A percentile compares a stretch with the other conserved stretches of the same genome.
These are phyloP conservation scores for Colletotrichum chrysophilum DNA, from an alignment of 2,329 filamentous ascomycete genomes.

Conservation along the genomic window DNA sequence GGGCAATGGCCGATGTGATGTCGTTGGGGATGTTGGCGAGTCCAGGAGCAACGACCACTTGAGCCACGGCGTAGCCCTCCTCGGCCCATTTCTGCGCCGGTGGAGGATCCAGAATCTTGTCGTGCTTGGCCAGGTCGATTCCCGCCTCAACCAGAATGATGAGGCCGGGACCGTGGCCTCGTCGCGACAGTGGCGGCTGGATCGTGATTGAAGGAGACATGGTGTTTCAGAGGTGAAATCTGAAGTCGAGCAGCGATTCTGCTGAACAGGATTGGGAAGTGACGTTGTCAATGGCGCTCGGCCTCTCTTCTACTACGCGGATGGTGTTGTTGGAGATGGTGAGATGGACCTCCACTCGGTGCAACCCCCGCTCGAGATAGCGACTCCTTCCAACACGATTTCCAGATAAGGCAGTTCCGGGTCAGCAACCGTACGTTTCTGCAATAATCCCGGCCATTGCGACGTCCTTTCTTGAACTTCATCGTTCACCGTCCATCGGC, in stretches of 20 bases:
- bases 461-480: background rate
- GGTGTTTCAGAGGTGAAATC: background rate
- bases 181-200: constrained; percentile 32
- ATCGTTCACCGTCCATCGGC: background rate
- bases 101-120: constrained; percentile 32
- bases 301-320: background rate
- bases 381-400: background rate
- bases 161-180: constrained; percentile 37
- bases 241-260: background rate
- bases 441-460: background rate
- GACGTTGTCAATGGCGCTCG: background rate
- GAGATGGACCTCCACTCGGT: constrained; percentile 3
- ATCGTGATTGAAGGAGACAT: constrained; percentile 10
- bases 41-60: constrained; percentile 40
- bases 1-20: background rate
- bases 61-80: constrained; percentile 68
- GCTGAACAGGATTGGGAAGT: background rate
- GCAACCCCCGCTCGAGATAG: constrained; percentile 15
- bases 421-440: background rate
- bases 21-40: background rate
- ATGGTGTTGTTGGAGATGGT: background rate
- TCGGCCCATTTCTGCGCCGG: constrained; percentile 75
- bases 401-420: constrained; percentile 15
- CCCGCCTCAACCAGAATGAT: constrained; percentile 28
- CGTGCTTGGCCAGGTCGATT: constrained; percentile 7